Evolutionary conservation across 352 stramenopile species (phyloP).

Genomic region (Phytophthora cactorum): DNA sequence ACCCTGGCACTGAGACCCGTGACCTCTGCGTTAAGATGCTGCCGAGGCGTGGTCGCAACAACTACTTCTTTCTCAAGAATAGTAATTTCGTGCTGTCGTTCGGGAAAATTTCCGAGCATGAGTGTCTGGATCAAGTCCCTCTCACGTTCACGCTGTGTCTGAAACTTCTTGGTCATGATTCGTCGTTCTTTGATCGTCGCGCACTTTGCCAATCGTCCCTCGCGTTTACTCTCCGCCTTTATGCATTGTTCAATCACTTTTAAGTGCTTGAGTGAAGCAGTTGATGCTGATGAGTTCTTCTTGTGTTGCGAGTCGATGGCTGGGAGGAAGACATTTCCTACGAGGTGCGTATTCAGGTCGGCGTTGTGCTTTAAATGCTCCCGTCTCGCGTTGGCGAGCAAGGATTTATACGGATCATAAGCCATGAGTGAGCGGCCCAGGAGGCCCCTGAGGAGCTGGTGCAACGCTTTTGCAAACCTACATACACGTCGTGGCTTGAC

Average conservation of each 20-base stretch:
- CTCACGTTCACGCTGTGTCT: conserved; percentile 59
- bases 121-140: conserved; percentile 59
- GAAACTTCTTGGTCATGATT: conserved; percentile 65
- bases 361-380: conserved; percentile 50
- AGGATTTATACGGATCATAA: conserved; percentile 55
- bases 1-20: conserved; percentile 36
- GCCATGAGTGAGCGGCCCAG: conserved; percentile 15
- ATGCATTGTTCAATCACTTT: conserved; percentile 83
- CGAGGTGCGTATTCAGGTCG: conserved; percentile 49
- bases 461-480: conserved; percentile 1
- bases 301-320: conserved; percentile 46
- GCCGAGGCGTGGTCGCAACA: conserved; percentile 7
- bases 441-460: neutral
- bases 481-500: conserved; percentile 8
- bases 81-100: conserved; percentile 31
- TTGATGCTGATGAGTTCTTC: conserved; percentile 10
- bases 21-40: conserved; percentile 25
- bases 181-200: conserved; percentile 49
- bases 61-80: conserved; percentile 39
- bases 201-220: conserved; percentile 63
- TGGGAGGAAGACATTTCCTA: conserved; percentile 72
- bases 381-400: conserved; percentile 53
- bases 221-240: conserved; percentile 68
- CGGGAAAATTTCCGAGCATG: conserved; percentile 50
- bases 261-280: conserved; percentile 57